Evolutionary conservation across 805 yeast species (phyloP), one percentile per base, ranked within the genome.

Genomic region (Sungouiozyma intestinalis): DNA sequence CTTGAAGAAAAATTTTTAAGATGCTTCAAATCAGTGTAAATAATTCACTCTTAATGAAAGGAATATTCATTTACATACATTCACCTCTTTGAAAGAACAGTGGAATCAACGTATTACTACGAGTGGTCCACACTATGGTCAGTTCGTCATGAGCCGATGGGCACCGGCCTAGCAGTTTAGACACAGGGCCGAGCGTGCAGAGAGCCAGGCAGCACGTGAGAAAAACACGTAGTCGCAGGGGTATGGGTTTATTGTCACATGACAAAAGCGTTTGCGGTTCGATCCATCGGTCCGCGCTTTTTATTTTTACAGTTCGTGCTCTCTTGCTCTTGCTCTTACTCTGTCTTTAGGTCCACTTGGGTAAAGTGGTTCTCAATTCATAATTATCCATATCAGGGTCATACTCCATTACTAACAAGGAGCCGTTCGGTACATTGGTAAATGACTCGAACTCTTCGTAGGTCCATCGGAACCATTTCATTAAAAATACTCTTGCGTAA

Each of bases 401-500:
- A 44, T 72, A 69, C 55, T 83, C 85, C 94, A 87, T 82, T 27
- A 81, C 76, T 34, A 88, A 68, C 58, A 84, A 79, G 48, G 80
- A 77, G 54, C 96, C 90, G 58, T 88, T 92, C 1, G 86, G 86
- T 14, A 88, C 77, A 58, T 88, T 88, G 45, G 81, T 73, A 47
- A 88, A 69, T 37, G 80, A 72, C 62, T 88, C 97, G 62, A 87
- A 88, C 56, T 80, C 78, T 58, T 87, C 96, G 55, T 82, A 90
- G 2, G 82, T 73, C 96, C 97, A 88, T 44, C 95, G 68, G 58
- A 78, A 88, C 96, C 96, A 88, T 54, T 87, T 84, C 87, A 87
- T 86, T 35, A 88, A 62, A 53, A 88, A 88, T 7, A 88, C 97
- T 34, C 97, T 68, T 3, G 94, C 83, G 90, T 94, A 86, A 14